phyloP scores from a whole-genome alignment of 805 yeast species.

The Kodamaea sagamina region DNA sequence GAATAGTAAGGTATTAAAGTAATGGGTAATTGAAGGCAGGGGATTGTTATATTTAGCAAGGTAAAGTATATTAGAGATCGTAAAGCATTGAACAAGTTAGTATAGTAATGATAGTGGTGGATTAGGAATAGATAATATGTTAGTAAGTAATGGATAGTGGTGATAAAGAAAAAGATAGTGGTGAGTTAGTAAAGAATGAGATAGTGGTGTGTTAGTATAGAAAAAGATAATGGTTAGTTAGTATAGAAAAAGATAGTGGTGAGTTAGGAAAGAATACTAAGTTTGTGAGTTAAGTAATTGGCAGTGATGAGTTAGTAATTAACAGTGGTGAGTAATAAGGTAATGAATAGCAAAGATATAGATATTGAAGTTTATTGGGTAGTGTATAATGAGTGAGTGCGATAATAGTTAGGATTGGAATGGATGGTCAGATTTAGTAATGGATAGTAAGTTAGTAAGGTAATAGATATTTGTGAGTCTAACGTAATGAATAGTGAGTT shows the following conservation, averaged over 20 bases:
- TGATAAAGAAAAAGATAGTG: background rate
- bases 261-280: background rate
- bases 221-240: background rate
- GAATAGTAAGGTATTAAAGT: too few species aligned
- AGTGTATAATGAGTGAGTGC: too few species aligned
- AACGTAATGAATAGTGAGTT: background rate
- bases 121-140: too few species aligned
- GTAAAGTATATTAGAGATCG: background rate
- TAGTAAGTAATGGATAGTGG: background rate
- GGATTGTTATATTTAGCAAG: too few species aligned
- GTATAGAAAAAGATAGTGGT: background rate
- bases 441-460: too few species aligned
- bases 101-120: background rate
- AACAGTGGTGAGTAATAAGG: too few species aligned
- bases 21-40: too few species aligned
- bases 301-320: background rate
- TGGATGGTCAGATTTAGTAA: too few species aligned
- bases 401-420: too few species aligned
- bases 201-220: background rate
- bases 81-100: background rate
- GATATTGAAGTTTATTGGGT: too few species aligned
- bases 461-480: background rate
- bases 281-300: background rate
- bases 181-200: background rate
- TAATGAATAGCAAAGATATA: too few species aligned